phyloP scores from a whole-genome alignment of 495 filamentous ascomycete genomes.

The Penicillium lividum region DNA sequence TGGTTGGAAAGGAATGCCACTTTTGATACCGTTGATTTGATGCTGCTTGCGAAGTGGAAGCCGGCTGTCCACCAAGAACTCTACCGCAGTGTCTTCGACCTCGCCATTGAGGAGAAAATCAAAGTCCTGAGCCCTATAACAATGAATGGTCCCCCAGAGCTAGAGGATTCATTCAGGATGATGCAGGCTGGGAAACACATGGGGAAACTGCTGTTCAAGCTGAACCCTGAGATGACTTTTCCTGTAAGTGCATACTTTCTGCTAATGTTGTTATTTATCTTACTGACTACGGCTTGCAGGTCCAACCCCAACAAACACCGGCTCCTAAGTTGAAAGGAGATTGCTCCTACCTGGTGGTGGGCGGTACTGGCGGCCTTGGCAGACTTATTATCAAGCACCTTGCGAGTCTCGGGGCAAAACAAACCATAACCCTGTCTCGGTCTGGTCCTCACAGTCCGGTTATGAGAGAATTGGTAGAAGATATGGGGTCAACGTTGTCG shows the following conservation, averaged over 20 bases:
- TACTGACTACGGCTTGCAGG: background rate
- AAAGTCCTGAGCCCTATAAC: slow-evolving; percentile 8
- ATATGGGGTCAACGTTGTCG: background rate
- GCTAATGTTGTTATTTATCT: too few species aligned
- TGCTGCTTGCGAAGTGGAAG: background rate
- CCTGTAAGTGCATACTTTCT: too few species aligned
- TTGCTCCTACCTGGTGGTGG: slow-evolving; percentile 14
- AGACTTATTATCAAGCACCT: slow-evolving; percentile 6
- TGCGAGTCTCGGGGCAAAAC: slow-evolving; percentile 5
- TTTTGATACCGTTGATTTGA: background rate
- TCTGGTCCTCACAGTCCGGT: background rate
- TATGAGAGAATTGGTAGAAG: background rate
- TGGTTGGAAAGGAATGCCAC: background rate
- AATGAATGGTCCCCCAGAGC: slow-evolving; percentile 17
- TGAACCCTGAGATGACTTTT: background rate
- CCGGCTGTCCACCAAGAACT: background rate
- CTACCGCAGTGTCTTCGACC: background rate
- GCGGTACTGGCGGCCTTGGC: slow-evolving; percentile 18
- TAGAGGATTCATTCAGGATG: slow-evolving; percentile 23
- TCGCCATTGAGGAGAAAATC: background rate
- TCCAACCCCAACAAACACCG: background rate
- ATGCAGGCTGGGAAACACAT: slow-evolving; percentile 39
- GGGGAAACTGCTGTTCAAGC: slow-evolving; percentile 41
- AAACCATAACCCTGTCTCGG: slow-evolving; percentile 14
- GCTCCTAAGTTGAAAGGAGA: background rate